Conservation (phyloP, 164 flowering plant genomes). For the Pachysandra terminalis region DNA sequence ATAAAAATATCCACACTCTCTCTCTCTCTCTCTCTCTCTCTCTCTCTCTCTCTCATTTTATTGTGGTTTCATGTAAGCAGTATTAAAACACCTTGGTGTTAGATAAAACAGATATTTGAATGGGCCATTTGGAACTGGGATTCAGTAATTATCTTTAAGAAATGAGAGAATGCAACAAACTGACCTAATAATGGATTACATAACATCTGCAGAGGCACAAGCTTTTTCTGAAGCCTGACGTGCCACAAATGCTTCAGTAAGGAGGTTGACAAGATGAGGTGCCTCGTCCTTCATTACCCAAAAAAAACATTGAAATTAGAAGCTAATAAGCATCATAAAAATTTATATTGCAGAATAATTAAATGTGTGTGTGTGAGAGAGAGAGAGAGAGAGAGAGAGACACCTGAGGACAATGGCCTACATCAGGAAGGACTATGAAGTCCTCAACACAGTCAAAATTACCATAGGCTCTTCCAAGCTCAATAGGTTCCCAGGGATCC, state of each 20-base stretch:
- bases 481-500: constrained; percentile 98
- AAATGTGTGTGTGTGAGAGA: background rate
- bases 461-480: constrained; percentile 73
- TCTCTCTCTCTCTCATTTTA: no score
- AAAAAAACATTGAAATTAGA: constrained; percentile 1
- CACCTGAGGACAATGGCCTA: constrained; percentile 99
- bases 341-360: background rate
- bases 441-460: constrained; percentile 74
- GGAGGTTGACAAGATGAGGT: constrained; percentile 87
- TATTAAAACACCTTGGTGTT: no score
- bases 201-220: constrained; percentile 9
- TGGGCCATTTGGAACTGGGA: background rate
- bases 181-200: constrained; percentile 9
- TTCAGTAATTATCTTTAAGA: background rate
- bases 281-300: constrained; percentile 68
- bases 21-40: no score
- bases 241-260: constrained; percentile 71
- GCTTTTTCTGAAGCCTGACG: constrained; percentile 41
- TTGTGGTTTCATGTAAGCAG: no score
- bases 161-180: background rate
- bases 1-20: no score
- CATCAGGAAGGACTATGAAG: constrained; percentile 75
- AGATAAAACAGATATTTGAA: no score
- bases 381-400: constrained; percentile 22
- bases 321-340: background rate